Base-by-base conservation (phyloP, 2,329 filamentous ascomycete species). In the Mycosphaerella sp. region DNA sequence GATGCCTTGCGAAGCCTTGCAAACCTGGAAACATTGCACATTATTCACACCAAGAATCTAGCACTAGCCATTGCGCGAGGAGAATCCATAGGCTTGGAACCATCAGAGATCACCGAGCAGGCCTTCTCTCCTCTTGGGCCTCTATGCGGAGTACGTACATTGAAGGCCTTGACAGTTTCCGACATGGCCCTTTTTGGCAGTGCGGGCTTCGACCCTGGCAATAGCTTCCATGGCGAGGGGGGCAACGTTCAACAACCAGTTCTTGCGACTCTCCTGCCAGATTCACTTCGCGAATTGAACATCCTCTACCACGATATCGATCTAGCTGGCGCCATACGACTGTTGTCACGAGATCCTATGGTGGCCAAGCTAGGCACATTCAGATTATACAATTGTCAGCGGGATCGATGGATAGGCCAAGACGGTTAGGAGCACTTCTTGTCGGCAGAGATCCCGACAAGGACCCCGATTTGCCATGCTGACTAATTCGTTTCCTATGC, bases 241-340 rank as follows among this genome's bases (percentile, higher is more conserved):
- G 12, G 27, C 5, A 18, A 17, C 7, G 30, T 9, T 12, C 30
- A 37, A 44, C 8, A 5, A 13, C 12, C 12, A 37, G 16, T 32
- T 17, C 34, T 44, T 12, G 30, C n/a, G n/a, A 28, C 6, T 2
- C 32, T 49, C 6, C 34, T 49, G 34, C 47, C 47, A 25, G 21
- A 32, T 3, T 49, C 47, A 21, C 6, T 49, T 18, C 40, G 9
- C 7, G 32, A 39, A 8, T 13, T 49, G 13, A 49, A 30, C 12
- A 21, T 49, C 17, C 25, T 49, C 10, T 18, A 49, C 40, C 21
- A 49, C 28, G 47, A 49, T 9, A 44, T 49, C 4, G 17, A 43
- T 21, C 40, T 49, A 18, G 47, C 30, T 17, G 47, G 47, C 6
- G 9, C n/a, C 3, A 37, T 44, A 12, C 47, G 47, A 17, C 21